phyloP scores from a whole-genome alignment of 1,284 basidiomycete genomes.

The Apiotrichum gracile region DNA sequence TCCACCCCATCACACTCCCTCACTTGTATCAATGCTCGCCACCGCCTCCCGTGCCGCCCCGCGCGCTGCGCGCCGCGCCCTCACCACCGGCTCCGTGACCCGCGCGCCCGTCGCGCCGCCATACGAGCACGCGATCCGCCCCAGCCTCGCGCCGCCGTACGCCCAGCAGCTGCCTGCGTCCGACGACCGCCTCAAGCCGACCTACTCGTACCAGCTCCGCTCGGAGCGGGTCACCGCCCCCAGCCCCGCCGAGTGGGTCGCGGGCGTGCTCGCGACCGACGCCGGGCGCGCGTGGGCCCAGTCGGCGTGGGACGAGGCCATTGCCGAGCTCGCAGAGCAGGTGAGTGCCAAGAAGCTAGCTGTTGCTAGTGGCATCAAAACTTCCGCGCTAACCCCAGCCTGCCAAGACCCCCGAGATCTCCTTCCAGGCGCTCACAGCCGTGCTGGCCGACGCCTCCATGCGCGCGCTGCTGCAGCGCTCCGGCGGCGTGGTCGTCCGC shows the following conservation, averaged over 20 bases:
- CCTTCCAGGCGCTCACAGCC: slow-evolving; percentile 26
- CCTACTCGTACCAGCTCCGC: slow-evolving; percentile 14
- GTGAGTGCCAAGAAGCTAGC: neutral
- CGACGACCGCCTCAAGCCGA: slow-evolving; percentile 9
- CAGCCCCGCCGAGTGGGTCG: slow-evolving; percentile 10
- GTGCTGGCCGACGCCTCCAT: slow-evolving; percentile 17
- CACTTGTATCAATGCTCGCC: slow-evolving; percentile 10
- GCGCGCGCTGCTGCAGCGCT: slow-evolving; percentile 7
- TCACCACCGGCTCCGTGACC: slow-evolving; percentile 11
- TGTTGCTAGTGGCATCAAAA: neutral
- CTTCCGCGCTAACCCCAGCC: slow-evolving; percentile 1
- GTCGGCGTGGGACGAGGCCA: slow-evolving; percentile 5
- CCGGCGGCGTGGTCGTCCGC: slow-evolving; percentile 32
- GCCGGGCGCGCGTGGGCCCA: slow-evolving; percentile 12
- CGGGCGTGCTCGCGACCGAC: slow-evolving; percentile 4
- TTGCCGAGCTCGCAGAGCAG: slow-evolving; percentile 11
- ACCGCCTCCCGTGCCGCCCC: slow-evolving; percentile 12
- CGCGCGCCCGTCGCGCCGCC: slow-evolving; percentile 17
- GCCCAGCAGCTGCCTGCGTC: slow-evolving; percentile 5
- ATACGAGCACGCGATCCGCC: slow-evolving; percentile 11
- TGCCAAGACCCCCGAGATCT: slow-evolving; percentile 20
- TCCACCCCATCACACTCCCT: neutral
- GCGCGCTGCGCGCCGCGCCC: slow-evolving; percentile 13
- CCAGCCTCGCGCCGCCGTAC: slow-evolving; percentile 15
- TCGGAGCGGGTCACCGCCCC: neutral